A percentile compares a stretch with the other conserved stretches of the same genome.
phyloP scores from a whole-genome alignment of 1,284 basidiomycete genomes.

The Hypsizygus ulmarius region DNA sequence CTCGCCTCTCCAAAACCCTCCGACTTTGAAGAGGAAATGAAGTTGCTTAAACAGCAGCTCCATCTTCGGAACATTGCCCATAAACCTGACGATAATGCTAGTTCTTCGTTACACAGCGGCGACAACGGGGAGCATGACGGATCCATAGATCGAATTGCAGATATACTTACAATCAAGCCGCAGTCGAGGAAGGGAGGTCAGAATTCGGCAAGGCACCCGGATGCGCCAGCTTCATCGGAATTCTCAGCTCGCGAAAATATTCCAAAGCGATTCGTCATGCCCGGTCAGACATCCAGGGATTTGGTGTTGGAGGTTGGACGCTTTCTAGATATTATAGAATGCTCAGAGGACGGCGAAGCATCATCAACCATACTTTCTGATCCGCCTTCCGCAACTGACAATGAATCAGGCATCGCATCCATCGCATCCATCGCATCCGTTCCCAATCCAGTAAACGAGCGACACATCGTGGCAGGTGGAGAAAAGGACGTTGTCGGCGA shows the following conservation, averaged over 20 bases:
- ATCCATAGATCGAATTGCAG: not conserved
- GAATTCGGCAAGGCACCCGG: not conserved
- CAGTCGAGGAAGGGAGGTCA: not conserved
- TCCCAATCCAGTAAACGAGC: too few relatives aligned
- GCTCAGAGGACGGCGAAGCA: constrained; percentile 8
- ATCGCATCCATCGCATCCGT: too few relatives aligned
- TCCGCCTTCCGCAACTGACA: not conserved
- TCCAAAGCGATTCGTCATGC: constrained; percentile 26
- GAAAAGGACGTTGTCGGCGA: not conserved
- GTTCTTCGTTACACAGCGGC: not conserved
- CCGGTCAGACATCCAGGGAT: constrained; percentile 23
- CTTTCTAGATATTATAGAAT: constrained; percentile 20
- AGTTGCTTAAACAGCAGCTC: not conserved
- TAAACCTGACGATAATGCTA: too few relatives aligned
- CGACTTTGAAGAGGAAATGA: constrained; percentile 49
- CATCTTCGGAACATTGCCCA: not conserved
- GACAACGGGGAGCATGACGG: not conserved
- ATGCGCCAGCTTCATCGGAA: not conserved
- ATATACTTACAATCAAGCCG: not conserved
- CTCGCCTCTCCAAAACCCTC: constrained; percentile 36
- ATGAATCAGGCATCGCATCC: too few relatives aligned
- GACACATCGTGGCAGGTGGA: too few relatives aligned
- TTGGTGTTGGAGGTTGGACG: constrained; percentile 19
- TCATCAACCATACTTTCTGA: constrained; percentile 4
- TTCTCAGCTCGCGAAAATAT: not conserved